Evolutionary conservation across 108 stramenopile genomes (phyloP), one percentile per base, ranked within the genome.

Genomic region (Nitzschia sp.): DNA sequence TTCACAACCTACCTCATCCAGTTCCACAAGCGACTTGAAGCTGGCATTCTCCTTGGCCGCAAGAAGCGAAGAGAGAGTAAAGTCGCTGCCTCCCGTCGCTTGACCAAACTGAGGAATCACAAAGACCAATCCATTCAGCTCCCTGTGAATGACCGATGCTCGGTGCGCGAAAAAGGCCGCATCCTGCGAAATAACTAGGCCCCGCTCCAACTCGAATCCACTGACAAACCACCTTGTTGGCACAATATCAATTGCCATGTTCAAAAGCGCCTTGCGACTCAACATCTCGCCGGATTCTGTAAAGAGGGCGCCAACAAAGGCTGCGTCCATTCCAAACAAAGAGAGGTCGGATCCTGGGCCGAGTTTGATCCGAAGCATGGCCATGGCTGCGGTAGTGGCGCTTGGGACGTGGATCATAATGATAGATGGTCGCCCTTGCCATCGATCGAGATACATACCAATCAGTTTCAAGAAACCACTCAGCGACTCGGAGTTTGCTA

Each of bases 211-310:
- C 73, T 95, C 86, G 32, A 92, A 74, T 13, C 92, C 92, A 58
- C 80, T 85, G 6, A 92, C 51, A 18, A 90, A 77, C 88, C 88
- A 95, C 66, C 95, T 58, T 9, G 95, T 95, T 34, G 87, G 87
- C 42, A 80, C 83, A 9, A 84, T 86, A 60, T 89, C 84, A 3
- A 75, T 70, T 3, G 92, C 95, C 95, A 95, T 95, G 59, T 95
- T 95, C 57, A 90, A 59, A 24, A 95, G 66, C 3, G 87, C 84
- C 61, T 93, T 95, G 5, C 89, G 85, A 64, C 90, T 95, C 11
- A 88, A 64, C 8, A 51, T 29, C 0, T 71, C 54, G 6, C 59
- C 51, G 21, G 80, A 65, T 28, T 76, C 62, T 9, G 62, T 71
- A 27, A 83, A 69, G 13, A 92, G 66, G 8, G 76, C 81, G 1